Evolutionary conservation across 768 basidiomycete species (phyloP), one percentile per base, ranked within the genome.

Genomic region (Kwoniella botswanensis): DNA sequence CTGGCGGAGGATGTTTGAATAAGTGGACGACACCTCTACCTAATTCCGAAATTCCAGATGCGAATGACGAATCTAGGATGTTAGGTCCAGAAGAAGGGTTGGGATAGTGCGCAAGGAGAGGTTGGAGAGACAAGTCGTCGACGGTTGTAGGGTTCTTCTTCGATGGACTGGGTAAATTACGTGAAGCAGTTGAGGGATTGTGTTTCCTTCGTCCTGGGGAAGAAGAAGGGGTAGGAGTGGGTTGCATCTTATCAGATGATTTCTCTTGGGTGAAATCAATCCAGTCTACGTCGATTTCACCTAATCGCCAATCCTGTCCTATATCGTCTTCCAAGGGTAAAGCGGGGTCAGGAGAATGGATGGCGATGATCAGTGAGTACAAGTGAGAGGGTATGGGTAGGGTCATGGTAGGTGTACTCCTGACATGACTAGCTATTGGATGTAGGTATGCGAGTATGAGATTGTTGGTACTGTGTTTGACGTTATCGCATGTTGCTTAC

Each of bases 21-120:
- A 82, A 71, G 55, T 83, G 82, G 9, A 83, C 67, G 2, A 82
- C 77, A 3, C 82, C 82, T 21, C 76, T 62, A 12, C 82, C 82
- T 46, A 83, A 72, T 12, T 72, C 70, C 13, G 79, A 73, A 9
- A 76, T 62, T 17, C 80, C 80, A 13, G 72, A 73, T 18, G 80
- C 80, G 17, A 64, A 70, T 17, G 76, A 77, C 10, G 78, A 71
- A 26, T 78, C 80, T 21, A 81, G 72, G 4, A 78, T 78, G 35
- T 76, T 81, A 17, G 79, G 79, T 24, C 75, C 79, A 11, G 74
- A 70, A 46, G 71, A 71, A 52, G 59, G 35, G 21, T 12, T 43
- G 18, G 78, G 78, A 35, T 75, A 76, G 63, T 81, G 79, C 18
- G 66, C 80, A 0, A 81, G 66, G 2, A 81, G 70, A 7, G 80